A percentile compares a stretch with the other conserved stretches of the same genome.
These are phyloP conservation scores for Saccharum spontaneum DNA, from an alignment of 176 grass and related monocot genomes.

Conservation along the genomic window DNA sequence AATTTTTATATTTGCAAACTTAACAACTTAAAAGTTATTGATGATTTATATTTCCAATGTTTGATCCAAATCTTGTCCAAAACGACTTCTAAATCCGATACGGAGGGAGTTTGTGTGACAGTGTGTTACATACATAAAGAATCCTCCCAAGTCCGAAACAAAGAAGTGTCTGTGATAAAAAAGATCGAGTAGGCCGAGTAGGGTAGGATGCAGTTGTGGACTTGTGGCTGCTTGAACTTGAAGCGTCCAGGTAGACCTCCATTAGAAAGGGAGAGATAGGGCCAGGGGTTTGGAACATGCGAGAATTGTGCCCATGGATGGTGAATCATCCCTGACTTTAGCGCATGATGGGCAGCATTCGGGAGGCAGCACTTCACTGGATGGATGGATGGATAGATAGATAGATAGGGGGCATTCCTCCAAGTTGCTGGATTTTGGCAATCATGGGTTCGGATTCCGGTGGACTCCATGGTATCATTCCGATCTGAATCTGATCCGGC, in stretches of 20 bases:
- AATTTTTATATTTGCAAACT: too few species aligned
- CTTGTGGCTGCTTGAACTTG: background rate
- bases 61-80: too few species aligned
- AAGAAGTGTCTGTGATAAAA: background rate
- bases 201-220: background rate
- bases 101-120: too few species aligned
- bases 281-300: background rate
- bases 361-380: background rate
- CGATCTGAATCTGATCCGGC: too few species aligned
- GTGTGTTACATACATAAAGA: background rate
- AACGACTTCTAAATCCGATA: too few species aligned
- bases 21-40: too few species aligned
- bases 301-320: conserved; percentile 16
- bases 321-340: conserved; percentile 38
- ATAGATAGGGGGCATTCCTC: background rate
- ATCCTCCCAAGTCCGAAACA: background rate
- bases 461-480: conserved; percentile 29
- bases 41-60: too few species aligned
- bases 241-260: conserved; percentile 34
- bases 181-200: background rate
- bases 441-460: conserved; percentile 26
- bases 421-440: conserved; percentile 29
- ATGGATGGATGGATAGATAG: background rate
- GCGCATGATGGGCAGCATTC: background rate
- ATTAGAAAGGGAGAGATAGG: background rate